Base-by-base conservation (phyloP, 805 yeast species). In the Starmerella sp. region DNA sequence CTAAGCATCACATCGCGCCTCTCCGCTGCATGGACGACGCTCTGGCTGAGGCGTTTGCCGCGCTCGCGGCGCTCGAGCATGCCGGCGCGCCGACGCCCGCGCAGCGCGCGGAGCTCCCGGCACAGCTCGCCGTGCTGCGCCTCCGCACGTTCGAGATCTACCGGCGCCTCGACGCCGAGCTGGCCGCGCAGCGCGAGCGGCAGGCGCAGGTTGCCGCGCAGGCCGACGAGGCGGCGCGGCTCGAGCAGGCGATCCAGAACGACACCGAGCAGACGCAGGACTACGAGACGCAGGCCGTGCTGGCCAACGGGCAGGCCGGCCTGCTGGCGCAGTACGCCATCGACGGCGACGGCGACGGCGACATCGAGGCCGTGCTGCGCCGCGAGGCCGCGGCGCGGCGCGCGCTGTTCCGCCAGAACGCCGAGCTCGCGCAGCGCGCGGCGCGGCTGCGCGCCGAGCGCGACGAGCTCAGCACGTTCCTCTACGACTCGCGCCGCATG, bases 51-150 rank as follows among this genome's bases (percentile, higher is more conserved):
- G 39, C 49, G 49, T 34, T 46, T 46, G 42, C 30, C 31, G 37
- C 52, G 15, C 52, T 52, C 42, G 52, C 39, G 34, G n/a, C 29
- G 34, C 41, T 39, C 22, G 48, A 30, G 44, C 31, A 15, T 6
- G 51, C 52, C 6, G 43, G 14, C 8, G 41, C 17, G 6, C 17
- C 54, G 5, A 2, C 48, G 29, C 52, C 29, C 22, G 22, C 22
- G 22, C 22, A 22, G 22, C 22, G 22, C 22, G 22, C 22, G 17
- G 49, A 48, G 15, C 10, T 7, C 10, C 32, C 14, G 32, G 31
- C 51, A 34, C 36, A 13, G 31, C 34, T 48, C 13, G 53, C 56
- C 11, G 30, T 34, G 13, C 35, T 54, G 41, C 49, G 56, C 14
- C 11, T n/a, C 35, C 17, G 7, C 7, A 49, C 56, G 10, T 54